phyloP scores from a whole-genome alignment of 495 filamentous ascomycete genomes.

The Trichocladium uniseriatum region DNA sequence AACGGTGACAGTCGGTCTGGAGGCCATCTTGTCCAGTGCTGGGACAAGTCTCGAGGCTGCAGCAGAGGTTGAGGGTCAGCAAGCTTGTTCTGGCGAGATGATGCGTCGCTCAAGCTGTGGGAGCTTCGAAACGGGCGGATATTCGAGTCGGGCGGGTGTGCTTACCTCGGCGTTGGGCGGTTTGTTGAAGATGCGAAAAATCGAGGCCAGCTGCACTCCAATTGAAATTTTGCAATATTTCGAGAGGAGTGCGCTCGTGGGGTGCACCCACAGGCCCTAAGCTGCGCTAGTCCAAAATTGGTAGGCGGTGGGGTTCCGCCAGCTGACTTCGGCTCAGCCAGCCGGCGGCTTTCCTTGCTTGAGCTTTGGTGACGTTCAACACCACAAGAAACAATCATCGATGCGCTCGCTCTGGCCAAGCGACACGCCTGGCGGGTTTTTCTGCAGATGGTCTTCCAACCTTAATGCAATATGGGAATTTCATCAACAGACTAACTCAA shows the following conservation, averaged over 20 bases:
- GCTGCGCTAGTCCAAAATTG: conserved; percentile 18
- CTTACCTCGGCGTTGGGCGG: conserved; percentile 25
- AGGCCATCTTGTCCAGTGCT: conserved; percentile 62
- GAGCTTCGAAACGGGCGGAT: conserved; percentile 1
- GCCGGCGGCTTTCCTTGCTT: neutral
- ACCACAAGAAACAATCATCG: too few relatives aligned
- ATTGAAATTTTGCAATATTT: conserved; percentile 31
- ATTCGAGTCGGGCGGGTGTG: conserved; percentile 4
- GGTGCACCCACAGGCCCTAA: conserved; percentile 24
- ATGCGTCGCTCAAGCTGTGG: neutral
- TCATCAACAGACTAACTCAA: too few relatives aligned
- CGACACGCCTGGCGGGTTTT: too few relatives aligned
- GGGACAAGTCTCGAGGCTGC: conserved; percentile 17
- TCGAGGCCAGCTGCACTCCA: conserved; percentile 23
- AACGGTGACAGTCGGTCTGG: conserved; percentile 90
- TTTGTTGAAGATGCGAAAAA: conserved; percentile 23
- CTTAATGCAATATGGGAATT: too few relatives aligned
- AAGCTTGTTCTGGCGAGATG: neutral
- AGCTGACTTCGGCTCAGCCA: conserved; percentile 8
- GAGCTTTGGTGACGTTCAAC: too few relatives aligned
- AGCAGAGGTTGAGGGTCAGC: conserved; percentile 7
- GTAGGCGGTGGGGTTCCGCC: neutral
- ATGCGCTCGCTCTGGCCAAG: too few relatives aligned
- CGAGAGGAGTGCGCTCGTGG: conserved; percentile 24
- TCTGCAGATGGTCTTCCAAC: too few relatives aligned